phyloP scores from a whole-genome alignment of 805 yeast genomes.

The Candida nonsorbophila region DNA sequence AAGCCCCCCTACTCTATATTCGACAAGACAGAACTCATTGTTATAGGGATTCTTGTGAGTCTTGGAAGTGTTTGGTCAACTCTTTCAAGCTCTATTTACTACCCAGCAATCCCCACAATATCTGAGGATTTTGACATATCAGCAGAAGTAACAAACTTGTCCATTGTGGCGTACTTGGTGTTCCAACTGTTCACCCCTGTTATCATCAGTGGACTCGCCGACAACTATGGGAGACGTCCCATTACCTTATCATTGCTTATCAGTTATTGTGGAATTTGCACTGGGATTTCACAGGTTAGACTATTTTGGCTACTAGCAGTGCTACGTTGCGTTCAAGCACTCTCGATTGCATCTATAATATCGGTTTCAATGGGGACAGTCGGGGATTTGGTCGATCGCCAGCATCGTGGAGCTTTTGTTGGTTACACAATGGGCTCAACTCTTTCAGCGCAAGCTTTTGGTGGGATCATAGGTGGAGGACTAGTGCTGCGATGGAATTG shows the following conservation, averaged over 20 bases:
- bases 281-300: constrained; percentile 56
- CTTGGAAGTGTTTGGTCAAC: constrained; percentile 57
- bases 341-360: constrained; percentile 66
- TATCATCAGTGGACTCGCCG: constrained; percentile 61
- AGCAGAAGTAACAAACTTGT: constrained; percentile 54
- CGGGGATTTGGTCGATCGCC: constrained; percentile 61
- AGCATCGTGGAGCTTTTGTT: constrained; percentile 61
- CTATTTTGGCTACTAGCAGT: constrained; percentile 54
- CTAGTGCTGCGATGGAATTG: constrained; percentile 36
- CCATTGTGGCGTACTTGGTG: constrained; percentile 69
- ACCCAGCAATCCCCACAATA: constrained; percentile 63
- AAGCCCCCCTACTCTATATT: constrained; percentile 46
- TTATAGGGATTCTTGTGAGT: constrained; percentile 36
- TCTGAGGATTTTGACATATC: constrained; percentile 48
- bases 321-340: constrained; percentile 64
- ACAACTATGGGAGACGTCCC: constrained; percentile 66
- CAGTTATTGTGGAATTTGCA: constrained; percentile 50
- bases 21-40: constrained; percentile 30
- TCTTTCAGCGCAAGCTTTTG: constrained; percentile 67
- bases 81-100: constrained; percentile 67
- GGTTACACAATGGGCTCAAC: constrained; percentile 60
- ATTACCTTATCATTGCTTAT: constrained; percentile 47
- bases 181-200: constrained; percentile 74
- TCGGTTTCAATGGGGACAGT: constrained; percentile 62
- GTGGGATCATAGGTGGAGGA: constrained; percentile 61